Conservation (phyloP, 2,329 filamentous ascomycete genomes). For the Elsinoe perseae region DNA sequence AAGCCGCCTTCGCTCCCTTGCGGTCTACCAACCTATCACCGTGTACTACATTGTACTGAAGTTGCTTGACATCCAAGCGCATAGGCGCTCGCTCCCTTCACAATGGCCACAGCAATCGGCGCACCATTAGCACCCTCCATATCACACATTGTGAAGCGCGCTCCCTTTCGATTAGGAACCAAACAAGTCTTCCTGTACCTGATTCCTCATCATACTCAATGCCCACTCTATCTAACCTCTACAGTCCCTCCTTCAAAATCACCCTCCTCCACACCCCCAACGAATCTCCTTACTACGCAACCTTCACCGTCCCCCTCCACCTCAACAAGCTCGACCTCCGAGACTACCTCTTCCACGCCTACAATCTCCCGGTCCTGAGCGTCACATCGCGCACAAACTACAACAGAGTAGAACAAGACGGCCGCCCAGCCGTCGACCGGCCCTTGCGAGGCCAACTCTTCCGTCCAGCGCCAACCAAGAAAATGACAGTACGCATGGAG, state of each 20-base stretch:
- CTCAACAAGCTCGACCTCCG: conserved; percentile 96
- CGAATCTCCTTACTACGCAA: conserved; percentile 71
- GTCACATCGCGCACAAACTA: conserved; percentile 76
- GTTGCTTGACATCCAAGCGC: too few species aligned
- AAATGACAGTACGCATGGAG: conserved; percentile 87
- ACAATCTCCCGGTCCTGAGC: conserved; percentile 62
- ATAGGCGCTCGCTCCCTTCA: background rate
- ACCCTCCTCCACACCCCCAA: conserved; percentile 66
- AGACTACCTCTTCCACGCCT: conserved; percentile 85
- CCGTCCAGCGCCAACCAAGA: conserved; percentile 69
- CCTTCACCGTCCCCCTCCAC: conserved; percentile 80
- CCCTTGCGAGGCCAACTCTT: conserved; percentile 45
- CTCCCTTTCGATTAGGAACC: conserved; percentile 28
- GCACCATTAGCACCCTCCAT: background rate
- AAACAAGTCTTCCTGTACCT: conserved; percentile 33
- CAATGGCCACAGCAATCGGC: conserved; percentile 12
- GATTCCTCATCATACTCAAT: background rate
- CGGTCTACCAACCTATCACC: too few species aligned
- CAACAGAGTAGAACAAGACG: conserved; percentile 51
- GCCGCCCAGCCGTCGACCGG: conserved; percentile 34
- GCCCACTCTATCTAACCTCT: background rate
- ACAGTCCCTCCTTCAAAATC: conserved; percentile 72
- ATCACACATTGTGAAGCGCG: conserved; percentile 6
- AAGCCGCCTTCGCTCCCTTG: background rate
- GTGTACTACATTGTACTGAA: too few species aligned